These are phyloP conservation scores for Phytophthora tentaculata DNA, from an alignment of 352 stramenopile genomes.

Conservation along the genomic window DNA sequence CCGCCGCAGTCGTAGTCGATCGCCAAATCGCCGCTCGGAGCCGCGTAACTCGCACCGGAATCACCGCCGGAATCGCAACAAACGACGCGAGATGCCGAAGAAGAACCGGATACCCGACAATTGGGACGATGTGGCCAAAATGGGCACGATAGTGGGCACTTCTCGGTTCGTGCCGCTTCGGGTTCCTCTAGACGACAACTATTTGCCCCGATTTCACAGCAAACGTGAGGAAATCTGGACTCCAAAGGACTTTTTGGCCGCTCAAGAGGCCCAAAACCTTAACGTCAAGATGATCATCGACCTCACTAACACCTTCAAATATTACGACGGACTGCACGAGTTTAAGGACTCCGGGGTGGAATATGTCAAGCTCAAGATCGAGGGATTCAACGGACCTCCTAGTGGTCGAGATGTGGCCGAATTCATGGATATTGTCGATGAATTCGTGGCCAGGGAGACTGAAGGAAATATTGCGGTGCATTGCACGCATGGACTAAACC, in stretches of 20 bases:
- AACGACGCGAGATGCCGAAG: constrained; percentile 32
- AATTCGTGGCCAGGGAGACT: constrained; percentile 50
- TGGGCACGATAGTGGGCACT: constrained; percentile 58
- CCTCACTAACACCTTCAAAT: constrained; percentile 87
- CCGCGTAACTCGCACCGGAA: constrained; percentile 14
- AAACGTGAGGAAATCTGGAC: constrained; percentile 60
- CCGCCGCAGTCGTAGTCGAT: constrained; percentile 7
- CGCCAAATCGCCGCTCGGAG: constrained; percentile 13
- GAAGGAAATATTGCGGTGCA: constrained; percentile 71
- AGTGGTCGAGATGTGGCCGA: constrained; percentile 49
- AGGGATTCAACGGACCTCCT: constrained; percentile 71
- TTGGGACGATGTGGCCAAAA: constrained; percentile 82
- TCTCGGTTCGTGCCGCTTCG: constrained; percentile 74
- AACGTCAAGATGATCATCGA: constrained; percentile 80
- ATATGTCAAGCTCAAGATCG: constrained; percentile 83
- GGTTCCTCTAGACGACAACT: constrained; percentile 77
- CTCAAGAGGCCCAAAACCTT: constrained; percentile 40
- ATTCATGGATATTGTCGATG: constrained; percentile 73
- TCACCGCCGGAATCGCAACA: not conserved
- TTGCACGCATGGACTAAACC: constrained; percentile 83
- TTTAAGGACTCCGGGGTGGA: constrained; percentile 55
- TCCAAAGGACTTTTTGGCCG: constrained; percentile 56
- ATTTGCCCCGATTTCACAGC: constrained; percentile 43
- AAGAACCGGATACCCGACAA: constrained; percentile 73
- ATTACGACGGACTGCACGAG: constrained; percentile 69